Evolutionary conservation across 2,329 filamentous ascomycete genomes (phyloP).

Genomic region (Fusarium vanettenii): DNA sequence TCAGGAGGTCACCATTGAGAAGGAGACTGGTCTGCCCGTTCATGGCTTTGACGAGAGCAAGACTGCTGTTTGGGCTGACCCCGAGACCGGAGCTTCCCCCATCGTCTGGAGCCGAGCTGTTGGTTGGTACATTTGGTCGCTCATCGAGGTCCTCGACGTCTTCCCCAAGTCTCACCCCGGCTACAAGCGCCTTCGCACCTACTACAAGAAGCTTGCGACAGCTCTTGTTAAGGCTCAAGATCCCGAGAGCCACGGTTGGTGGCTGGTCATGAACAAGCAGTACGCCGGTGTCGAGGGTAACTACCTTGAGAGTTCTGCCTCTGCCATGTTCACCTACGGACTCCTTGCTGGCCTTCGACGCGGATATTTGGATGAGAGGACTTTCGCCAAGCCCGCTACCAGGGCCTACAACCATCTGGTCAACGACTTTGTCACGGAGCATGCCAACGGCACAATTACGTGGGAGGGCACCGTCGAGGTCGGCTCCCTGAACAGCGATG

Average conservation of each 20-base stretch:
- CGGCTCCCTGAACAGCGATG: constrained; percentile 61
- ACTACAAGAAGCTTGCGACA: constrained; percentile 43
- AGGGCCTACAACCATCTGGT: constrained; percentile 51
- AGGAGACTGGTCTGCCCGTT: constrained; percentile 56
- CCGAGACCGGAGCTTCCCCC: constrained; percentile 60
- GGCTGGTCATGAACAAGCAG: constrained; percentile 65
- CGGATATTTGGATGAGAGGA: constrained; percentile 40
- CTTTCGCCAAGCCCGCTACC: constrained; percentile 36
- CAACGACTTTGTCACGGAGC: constrained; percentile 57
- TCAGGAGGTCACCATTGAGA: constrained; percentile 53
- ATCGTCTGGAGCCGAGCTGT: constrained; percentile 65
- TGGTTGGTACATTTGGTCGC: constrained; percentile 65
- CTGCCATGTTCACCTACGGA: constrained; percentile 68
- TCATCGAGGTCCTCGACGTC: constrained; percentile 62
- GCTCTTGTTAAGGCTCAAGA: constrained; percentile 51
- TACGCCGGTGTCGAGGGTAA: constrained; percentile 63
- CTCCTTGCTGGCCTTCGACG: constrained; percentile 57
- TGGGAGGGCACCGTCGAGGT: constrained; percentile 65
- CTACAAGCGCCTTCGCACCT: constrained; percentile 49
- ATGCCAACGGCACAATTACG: constrained; percentile 59
- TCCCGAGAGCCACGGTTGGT: constrained; percentile 64
- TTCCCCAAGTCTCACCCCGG: constrained; percentile 54
- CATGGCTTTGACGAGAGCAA: constrained; percentile 66
- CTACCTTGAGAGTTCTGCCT: constrained; percentile 70
- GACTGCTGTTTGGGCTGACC: constrained; percentile 63